Evolutionary conservation across 106 monocot genomes (phyloP).

Genomic region (Dendrobium nobile): DNA sequence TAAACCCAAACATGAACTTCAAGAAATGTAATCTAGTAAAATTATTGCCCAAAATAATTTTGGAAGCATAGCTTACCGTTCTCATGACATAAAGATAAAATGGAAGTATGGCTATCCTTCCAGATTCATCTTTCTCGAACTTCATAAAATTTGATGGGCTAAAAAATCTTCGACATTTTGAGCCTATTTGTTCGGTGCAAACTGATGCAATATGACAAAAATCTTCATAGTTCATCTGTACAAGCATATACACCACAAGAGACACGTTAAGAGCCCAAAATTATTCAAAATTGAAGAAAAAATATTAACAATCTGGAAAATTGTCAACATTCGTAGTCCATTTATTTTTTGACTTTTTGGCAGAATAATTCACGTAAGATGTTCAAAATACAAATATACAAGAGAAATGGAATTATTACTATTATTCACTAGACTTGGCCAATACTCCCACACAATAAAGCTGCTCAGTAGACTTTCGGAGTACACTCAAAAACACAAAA

Average conservation of each 20-base stretch:
- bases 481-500: too few relatives aligned
- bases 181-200: constrained; percentile 95
- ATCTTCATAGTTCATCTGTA: constrained; percentile 99
- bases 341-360: too few relatives aligned
- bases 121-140: constrained; percentile 99
- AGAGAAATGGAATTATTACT: neutral
- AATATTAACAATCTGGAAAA: neutral
- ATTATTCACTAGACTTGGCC: too few relatives aligned
- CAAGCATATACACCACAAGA: neutral
- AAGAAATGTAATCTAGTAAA: neutral
- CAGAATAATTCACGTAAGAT: neutral
- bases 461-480: too few relatives aligned
- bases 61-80: constrained; percentile 45
- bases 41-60: neutral
- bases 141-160: constrained; percentile 99
- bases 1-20: neutral
- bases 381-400: neutral
- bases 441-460: neutral
- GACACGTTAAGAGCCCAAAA: neutral
- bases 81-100: constrained; percentile 99
- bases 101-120: constrained; percentile 96
- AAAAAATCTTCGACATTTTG: constrained; percentile 91
- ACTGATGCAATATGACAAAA: constrained; percentile 98
- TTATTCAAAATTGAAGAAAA: neutral
- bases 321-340: neutral